Conservation (phyloP, 345 rosid genomes). For the Turritis glabra region DNA sequence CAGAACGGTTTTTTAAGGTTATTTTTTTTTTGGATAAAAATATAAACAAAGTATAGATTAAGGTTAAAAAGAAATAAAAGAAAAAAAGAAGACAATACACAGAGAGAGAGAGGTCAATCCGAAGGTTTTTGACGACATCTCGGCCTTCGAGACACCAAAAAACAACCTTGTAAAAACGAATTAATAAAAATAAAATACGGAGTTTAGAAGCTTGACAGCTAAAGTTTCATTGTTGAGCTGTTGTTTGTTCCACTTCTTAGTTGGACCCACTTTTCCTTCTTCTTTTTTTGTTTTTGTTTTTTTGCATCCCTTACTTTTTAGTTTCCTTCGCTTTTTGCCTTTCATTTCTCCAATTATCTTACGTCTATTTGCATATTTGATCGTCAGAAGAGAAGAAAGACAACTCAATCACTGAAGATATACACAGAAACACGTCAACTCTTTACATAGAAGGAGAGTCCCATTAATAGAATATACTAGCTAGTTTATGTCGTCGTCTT, state of each 20-base stretch:
- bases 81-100: too few species aligned
- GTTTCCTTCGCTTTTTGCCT: not conserved
- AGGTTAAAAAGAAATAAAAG: too few species aligned
- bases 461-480: not conserved
- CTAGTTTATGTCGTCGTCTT: not conserved
- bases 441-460: not conserved
- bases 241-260: not conserved
- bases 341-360: not conserved
- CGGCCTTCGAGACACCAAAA: slow-evolving; percentile 33
- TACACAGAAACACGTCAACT: not conserved
- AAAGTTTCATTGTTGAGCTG: slow-evolving; percentile 9
- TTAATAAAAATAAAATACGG: too few species aligned
- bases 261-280: slow-evolving; percentile 6
- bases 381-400: not conserved
- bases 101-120: too few species aligned
- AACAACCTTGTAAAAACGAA: slow-evolving; percentile 1
- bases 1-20: not conserved
- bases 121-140: slow-evolving; percentile 38
- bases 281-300: not conserved
- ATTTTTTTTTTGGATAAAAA: too few species aligned
- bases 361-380: not conserved
- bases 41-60: too few species aligned
- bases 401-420: not conserved
- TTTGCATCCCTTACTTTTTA: not conserved
- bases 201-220: slow-evolving; percentile 7